Evolutionary conservation across 108 stramenopile species (phyloP).

Genomic region (Stephanodiscus minutulus): DNA sequence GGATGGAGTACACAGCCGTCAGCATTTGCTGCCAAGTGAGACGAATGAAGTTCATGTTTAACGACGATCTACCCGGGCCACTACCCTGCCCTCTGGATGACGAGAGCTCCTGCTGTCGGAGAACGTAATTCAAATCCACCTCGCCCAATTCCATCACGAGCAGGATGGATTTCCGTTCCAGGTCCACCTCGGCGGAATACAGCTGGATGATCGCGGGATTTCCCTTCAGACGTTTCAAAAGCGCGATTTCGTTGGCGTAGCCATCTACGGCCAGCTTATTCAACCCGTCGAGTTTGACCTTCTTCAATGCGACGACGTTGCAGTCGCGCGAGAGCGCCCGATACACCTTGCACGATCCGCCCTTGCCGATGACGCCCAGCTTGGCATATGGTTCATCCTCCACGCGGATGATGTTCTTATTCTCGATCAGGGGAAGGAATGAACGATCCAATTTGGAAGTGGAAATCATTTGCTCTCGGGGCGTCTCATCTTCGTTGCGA

Average conservation of each 20-base stretch:
- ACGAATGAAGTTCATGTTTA: conserved; percentile 96
- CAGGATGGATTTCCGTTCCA: conserved; percentile 73
- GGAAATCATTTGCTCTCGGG: conserved; percentile 22
- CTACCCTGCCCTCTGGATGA: conserved; percentile 31
- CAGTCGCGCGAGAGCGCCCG: conserved; percentile 81
- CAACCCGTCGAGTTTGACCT: conserved; percentile 89
- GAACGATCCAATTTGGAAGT: conserved; percentile 28
- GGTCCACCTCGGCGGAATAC: conserved; percentile 89
- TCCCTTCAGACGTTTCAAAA: conserved; percentile 85
- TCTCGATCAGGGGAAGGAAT: conserved; percentile 78
- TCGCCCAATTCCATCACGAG: conserved; percentile 97
- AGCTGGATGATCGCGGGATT: conserved; percentile 94
- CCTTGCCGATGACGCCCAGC: conserved; percentile 94
- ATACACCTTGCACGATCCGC: conserved; percentile 96
- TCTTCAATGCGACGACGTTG: conserved; percentile 94
- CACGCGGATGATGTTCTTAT: conserved; percentile 84
- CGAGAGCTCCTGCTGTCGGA: conserved; percentile 79
- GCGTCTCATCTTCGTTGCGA: conserved; percentile 9
- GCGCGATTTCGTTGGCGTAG: conserved; percentile 97
- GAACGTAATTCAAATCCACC: conserved; percentile 91
- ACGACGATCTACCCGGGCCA: conserved; percentile 38
- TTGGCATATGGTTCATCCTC: conserved; percentile 84
- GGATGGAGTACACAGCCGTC: conserved; percentile 95
- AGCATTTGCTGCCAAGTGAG: conserved; percentile 99
- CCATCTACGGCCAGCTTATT: conserved; percentile 84